Evolutionary conservation across 2,329 filamentous ascomycete species (phyloP).

Genomic region (Fusarium newnesense): DNA sequence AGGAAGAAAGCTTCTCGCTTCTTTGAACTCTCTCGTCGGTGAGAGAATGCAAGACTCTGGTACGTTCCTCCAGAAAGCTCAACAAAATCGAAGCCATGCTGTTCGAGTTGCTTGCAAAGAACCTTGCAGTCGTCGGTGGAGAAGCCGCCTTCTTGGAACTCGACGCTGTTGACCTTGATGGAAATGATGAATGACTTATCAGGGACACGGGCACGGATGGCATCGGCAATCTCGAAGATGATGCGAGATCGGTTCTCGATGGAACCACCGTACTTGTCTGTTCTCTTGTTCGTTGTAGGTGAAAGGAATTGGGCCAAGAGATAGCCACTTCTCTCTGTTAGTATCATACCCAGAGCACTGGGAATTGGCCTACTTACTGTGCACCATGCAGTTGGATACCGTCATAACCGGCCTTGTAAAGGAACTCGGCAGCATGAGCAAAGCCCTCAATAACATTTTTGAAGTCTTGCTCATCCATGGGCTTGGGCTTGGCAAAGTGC

Average conservation of each 20-base stretch:
- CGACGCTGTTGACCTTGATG: slow-evolving; percentile 68
- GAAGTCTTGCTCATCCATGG: slow-evolving; percentile 66
- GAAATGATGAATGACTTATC: slow-evolving; percentile 54
- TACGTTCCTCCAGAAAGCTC: slow-evolving; percentile 71
- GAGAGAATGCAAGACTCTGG: slow-evolving; percentile 61
- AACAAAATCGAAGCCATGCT: slow-evolving; percentile 64
- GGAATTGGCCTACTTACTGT: slow-evolving; percentile 46
- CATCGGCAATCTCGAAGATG: slow-evolving; percentile 56
- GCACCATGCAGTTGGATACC: slow-evolving; percentile 62
- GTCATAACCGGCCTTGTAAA: slow-evolving; percentile 69
- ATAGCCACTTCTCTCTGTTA: slow-evolving; percentile 52
- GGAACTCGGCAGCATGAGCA: slow-evolving; percentile 69
- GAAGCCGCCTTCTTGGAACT: slow-evolving; percentile 65
- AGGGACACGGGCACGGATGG: slow-evolving; percentile 47
- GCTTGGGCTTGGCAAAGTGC: slow-evolving; percentile 59
- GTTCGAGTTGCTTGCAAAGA: slow-evolving; percentile 59
- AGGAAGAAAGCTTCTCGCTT: slow-evolving; percentile 70
- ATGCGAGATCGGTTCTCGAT: slow-evolving; percentile 57
- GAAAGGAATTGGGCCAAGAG: slow-evolving; percentile 65
- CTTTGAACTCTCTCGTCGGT: slow-evolving; percentile 64
- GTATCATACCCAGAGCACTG: accelerated
- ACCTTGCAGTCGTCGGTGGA: slow-evolving; percentile 61
- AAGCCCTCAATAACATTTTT: slow-evolving; percentile 67
- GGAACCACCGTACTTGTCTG: slow-evolving; percentile 61
- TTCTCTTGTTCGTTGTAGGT: slow-evolving; percentile 60